phyloP scores from a whole-genome alignment of 1,284 basidiomycete genomes.

The Pseudozyma pruni region DNA sequence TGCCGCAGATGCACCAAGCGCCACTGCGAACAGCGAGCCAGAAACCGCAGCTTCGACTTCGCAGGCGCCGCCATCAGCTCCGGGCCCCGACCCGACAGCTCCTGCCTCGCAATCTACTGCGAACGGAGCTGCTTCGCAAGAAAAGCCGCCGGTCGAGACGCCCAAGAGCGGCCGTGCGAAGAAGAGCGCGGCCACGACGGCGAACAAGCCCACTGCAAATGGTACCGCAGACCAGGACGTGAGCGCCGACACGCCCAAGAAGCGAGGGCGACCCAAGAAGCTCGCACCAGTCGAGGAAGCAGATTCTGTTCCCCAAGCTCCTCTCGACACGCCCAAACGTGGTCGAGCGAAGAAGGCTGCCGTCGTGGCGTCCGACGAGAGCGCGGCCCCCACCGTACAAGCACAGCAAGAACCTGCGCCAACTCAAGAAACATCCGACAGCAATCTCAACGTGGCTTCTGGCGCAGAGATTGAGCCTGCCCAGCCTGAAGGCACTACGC shows the following conservation, averaged over 20 bases:
- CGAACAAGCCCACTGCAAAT: neutral
- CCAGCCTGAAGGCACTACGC: neutral
- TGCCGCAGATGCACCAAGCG: neutral
- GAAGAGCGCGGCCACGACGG: neutral
- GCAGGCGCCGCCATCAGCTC: neutral
- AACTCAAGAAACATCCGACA: neutral
- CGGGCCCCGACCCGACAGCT: neutral
- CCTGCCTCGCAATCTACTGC: neutral
- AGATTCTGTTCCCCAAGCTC: neutral
- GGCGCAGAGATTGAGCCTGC: neutral
- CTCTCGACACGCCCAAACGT: constrained; percentile 12
- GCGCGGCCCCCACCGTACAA: neutral
- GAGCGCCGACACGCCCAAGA: no score
- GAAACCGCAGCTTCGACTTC: neutral
- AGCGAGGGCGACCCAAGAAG: no score
- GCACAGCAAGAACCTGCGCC: neutral
- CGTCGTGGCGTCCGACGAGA: neutral
- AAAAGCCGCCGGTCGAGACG: constrained; percentile 7
- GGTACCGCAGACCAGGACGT: neutral
- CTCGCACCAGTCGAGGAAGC: no score
- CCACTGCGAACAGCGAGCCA: neutral
- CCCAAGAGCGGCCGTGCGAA: constrained; percentile 7
- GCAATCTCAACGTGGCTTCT: neutral
- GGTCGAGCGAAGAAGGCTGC: constrained; percentile 13
- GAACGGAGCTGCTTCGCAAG: neutral